Evolutionary conservation across 306 rosid species (phyloP).

Genomic region (Fagus crenata): DNA sequence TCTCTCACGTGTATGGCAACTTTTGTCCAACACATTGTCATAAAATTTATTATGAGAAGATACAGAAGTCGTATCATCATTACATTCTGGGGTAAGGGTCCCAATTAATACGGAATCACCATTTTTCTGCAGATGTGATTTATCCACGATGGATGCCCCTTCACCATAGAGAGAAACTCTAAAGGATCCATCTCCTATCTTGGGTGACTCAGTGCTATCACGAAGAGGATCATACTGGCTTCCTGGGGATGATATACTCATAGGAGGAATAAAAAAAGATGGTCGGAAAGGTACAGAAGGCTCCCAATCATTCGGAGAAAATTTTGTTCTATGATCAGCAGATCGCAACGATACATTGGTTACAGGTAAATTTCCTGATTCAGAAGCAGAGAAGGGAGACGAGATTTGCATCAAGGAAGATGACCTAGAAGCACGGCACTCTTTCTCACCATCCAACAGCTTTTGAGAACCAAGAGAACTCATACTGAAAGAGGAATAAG

Average conservation of each 20-base stretch:
- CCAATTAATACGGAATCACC: conserved; percentile 50
- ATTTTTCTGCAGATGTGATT: conserved; percentile 33
- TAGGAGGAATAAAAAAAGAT: conserved; percentile 66
- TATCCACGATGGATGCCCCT: conserved; percentile 45
- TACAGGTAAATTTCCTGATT: conserved; percentile 37
- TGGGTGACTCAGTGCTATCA: conserved; percentile 73
- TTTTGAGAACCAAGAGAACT: conserved; percentile 37
- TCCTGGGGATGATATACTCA: conserved; percentile 47
- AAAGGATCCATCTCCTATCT: conserved; percentile 57
- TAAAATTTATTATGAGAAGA: conserved; percentile 64
- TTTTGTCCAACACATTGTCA: conserved; percentile 50
- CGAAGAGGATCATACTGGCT: conserved; percentile 68
- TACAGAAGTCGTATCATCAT: conserved; percentile 70
- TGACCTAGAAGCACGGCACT: conserved; percentile 38
- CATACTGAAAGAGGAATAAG: conserved; percentile 37
- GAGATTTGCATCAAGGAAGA: conserved; percentile 36
- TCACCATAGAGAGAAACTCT: conserved; percentile 53
- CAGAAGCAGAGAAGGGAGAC: conserved; percentile 51
- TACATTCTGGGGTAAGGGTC: conserved; percentile 46
- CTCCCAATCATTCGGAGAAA: conserved; percentile 71
- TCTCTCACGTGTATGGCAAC: conserved; percentile 42
- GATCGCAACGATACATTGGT: conserved; percentile 35
- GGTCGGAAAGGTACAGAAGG: conserved; percentile 92
- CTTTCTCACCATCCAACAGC: conserved; percentile 41
- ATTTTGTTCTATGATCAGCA: conserved; percentile 43